These are phyloP conservation scores for Epichloe uncinata DNA, from an alignment of 2,329 filamentous ascomycete genomes.

Conservation along the genomic window DNA sequence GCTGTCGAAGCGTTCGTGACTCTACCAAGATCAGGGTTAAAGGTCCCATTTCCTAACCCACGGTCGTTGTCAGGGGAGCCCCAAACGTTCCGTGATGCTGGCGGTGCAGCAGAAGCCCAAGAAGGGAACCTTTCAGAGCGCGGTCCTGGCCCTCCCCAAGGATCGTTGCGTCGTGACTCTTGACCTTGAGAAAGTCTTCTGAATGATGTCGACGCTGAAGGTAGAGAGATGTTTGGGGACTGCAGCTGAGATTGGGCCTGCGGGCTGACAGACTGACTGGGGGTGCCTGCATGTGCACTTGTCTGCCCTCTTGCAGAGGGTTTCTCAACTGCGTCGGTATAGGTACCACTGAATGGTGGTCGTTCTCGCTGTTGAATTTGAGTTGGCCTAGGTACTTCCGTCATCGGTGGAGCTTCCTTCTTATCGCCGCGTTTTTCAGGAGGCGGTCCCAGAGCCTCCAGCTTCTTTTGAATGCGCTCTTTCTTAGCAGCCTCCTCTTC, in stretches of 20 bases:
- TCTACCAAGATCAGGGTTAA: slow-evolving; percentile 47
- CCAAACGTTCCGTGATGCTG: slow-evolving; percentile 52
- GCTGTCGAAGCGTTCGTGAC: slow-evolving; percentile 25
- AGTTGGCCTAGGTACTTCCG: slow-evolving; percentile 25
- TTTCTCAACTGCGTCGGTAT: slow-evolving; percentile 1
- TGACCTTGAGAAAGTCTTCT: slow-evolving; percentile 21
- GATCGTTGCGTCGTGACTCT: slow-evolving; percentile 18
- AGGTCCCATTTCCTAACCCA: slow-evolving; percentile 66
- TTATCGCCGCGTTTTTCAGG: slow-evolving; percentile 46
- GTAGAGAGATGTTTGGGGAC: slow-evolving; percentile 8
- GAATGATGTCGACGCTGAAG: slow-evolving; percentile 7
- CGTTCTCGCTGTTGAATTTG: slow-evolving; percentile 23
- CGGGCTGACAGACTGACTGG: slow-evolving; percentile 1
- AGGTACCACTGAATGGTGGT: slow-evolving; percentile 8
- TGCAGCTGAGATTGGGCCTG: slow-evolving; percentile 5
- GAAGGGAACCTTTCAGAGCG: slow-evolving; percentile 35
- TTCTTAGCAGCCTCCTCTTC: slow-evolving; percentile 58
- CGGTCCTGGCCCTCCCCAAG: slow-evolving; percentile 26
- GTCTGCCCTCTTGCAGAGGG: not conserved
- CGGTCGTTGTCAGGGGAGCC: slow-evolving; percentile 58
- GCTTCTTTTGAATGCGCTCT: slow-evolving; percentile 58
- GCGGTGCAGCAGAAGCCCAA: slow-evolving; percentile 34
- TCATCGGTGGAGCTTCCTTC: slow-evolving; percentile 29
- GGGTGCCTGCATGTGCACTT: not conserved
- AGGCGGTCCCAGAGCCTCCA: slow-evolving; percentile 54